A percentile compares a stretch with the other conserved stretches of the same genome.
Evolutionary conservation across 257 asterid genomes (phyloP).

Genomic region (Asclepias syriaca): DNA sequence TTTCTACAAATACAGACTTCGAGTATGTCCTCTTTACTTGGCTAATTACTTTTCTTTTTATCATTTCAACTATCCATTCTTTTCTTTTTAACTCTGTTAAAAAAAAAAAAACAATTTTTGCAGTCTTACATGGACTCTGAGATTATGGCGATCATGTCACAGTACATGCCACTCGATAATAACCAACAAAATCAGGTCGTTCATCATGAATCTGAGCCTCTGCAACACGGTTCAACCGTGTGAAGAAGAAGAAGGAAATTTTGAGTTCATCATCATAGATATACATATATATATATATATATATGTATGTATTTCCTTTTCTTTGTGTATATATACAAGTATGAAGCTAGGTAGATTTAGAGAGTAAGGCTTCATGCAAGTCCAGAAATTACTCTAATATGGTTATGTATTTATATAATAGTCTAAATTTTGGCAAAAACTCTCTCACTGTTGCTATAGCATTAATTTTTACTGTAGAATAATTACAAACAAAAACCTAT

Average conservation of each 20-base stretch:
- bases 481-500: not conserved
- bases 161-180: slow-evolving; percentile 91
- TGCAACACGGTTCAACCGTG: slow-evolving; percentile 41
- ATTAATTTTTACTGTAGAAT: too few relatives aligned
- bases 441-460: not conserved
- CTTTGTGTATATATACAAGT: not conserved
- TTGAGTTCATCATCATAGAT: not conserved
- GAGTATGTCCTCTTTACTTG: slow-evolving; percentile 38
- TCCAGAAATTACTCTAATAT: not conserved
- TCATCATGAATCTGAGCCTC: slow-evolving; percentile 62
- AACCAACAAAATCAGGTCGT: slow-evolving; percentile 49
- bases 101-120: slow-evolving; percentile 1
- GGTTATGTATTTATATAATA: not conserved
- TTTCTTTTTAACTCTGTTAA: not conserved
- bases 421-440: not conserved
- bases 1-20: slow-evolving; percentile 87
- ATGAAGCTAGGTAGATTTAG: not conserved
- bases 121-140: slow-evolving; percentile 98
- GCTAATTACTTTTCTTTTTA: too few relatives aligned
- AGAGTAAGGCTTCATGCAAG: not conserved
- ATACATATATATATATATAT: too few relatives aligned
- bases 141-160: slow-evolving; percentile 98
- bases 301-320: not conserved
- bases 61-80: not conserved
- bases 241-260: slow-evolving; percentile 14